A percentile compares a stretch with the other conserved stretches of the same genome.
Conservation (phyloP, 192 early-diverging fungal species). For the Oehlia diaphana region DNA sequence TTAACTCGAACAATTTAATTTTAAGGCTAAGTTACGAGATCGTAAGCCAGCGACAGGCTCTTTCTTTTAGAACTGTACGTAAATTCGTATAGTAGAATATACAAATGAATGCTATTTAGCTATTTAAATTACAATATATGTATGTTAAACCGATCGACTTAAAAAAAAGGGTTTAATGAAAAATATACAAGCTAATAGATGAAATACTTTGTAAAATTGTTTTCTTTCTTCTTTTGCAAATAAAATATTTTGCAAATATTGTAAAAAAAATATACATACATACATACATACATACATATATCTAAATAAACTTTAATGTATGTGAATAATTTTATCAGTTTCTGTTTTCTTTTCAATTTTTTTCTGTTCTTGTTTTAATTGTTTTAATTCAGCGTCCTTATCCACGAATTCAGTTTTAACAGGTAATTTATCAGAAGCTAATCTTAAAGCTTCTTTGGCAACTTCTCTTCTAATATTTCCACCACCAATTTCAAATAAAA, state of each 20-base stretch:
- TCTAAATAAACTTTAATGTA: background rate
- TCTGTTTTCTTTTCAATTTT: background rate
- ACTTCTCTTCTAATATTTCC: conserved; percentile 78
- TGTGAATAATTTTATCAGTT: background rate
- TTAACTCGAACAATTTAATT: background rate
- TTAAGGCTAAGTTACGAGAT: background rate
- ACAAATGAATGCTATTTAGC: background rate
- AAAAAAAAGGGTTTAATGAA: background rate
- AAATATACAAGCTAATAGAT: background rate
- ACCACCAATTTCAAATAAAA: conserved; percentile 85
- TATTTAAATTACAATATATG: background rate
- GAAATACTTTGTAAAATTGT: background rate
- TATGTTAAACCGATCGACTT: background rate
- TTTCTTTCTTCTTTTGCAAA: too few relatives aligned
- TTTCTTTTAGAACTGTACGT: background rate
- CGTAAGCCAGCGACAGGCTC: background rate
- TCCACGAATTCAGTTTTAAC: conserved; percentile 70
- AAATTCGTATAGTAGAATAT: background rate
- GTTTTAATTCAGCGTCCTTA: background rate
- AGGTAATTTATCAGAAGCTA: conserved; percentile 65
- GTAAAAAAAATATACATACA: background rate
- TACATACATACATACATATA: background rate
- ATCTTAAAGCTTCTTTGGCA: conserved; percentile 73
- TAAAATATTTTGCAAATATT: background rate
- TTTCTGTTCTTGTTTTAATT: background rate